phyloP scores from a whole-genome alignment of 139 green algal genomes.

The Coccomyxa sp. region DNA sequence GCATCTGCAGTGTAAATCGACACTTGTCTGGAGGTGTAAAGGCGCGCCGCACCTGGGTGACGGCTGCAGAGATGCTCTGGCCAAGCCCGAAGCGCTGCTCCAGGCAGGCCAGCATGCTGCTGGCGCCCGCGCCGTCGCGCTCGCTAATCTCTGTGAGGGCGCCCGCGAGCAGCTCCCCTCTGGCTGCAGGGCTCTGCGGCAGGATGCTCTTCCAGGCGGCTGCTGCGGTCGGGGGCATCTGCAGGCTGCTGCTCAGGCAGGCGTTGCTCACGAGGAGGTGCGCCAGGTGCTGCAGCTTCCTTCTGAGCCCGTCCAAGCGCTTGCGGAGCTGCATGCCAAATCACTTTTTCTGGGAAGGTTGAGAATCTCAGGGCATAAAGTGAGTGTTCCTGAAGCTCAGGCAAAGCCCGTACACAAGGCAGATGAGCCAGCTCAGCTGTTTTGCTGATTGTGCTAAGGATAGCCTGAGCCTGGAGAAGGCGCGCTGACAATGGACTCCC shows the following conservation, averaged over 20 bases:
- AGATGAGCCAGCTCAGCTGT: no score
- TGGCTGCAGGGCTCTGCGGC: not conserved
- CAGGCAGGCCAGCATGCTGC: not conserved
- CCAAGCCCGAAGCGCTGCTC: no score
- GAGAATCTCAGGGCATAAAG: no score
- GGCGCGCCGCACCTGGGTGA: no score
- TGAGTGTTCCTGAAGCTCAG: no score
- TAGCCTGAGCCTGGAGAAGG: not conserved
- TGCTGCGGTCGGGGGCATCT: not conserved
- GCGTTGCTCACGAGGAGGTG: constrained; percentile 37
- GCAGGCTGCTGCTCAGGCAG: constrained; percentile 20
- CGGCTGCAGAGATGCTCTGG: no score
- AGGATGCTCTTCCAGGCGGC: not conserved
- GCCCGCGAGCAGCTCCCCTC: constrained; percentile 54
- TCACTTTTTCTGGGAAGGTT: no score
- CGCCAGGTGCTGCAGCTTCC: constrained; percentile 19
- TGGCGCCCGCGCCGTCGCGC: not conserved
- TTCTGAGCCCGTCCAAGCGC: constrained; percentile 5
- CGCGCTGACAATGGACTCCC: no score
- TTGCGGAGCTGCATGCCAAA: constrained; percentile 8
- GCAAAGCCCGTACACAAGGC: no score
- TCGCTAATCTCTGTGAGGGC: not conserved
- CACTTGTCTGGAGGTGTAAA: no score
- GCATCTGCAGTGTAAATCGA: no score
- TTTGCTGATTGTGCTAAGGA: not conserved